A percentile compares a stretch with the other conserved stretches of the same genome.
phyloP scores from a whole-genome alignment of 331 rosid species.

The Stylosanthes scabra region DNA sequence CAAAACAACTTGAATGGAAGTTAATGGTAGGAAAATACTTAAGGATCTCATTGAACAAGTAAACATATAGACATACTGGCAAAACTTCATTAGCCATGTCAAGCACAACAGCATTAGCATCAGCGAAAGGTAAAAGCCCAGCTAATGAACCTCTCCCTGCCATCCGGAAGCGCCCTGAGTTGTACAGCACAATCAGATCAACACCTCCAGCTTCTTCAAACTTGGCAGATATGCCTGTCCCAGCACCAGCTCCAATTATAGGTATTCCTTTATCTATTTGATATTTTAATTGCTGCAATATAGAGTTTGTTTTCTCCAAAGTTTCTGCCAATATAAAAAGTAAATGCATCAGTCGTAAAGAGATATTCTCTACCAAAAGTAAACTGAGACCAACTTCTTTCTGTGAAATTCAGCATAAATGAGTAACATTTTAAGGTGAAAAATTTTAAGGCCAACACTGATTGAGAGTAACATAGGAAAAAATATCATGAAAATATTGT shows the following conservation, averaged over 20 bases:
- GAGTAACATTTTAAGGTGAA: slow-evolving; percentile 3
- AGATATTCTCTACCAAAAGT: slow-evolving; percentile 7
- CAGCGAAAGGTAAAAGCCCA: slow-evolving; percentile 88
- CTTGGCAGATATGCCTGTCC: slow-evolving; percentile 97
- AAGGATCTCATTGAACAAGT: slow-evolving; percentile 29
- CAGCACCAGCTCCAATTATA: slow-evolving; percentile 93
- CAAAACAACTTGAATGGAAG: slow-evolving; percentile 33
- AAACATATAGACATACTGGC: slow-evolving; percentile 64
- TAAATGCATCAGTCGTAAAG: slow-evolving; percentile 18
- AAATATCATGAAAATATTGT: neutral
- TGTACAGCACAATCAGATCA: slow-evolving; percentile 86
- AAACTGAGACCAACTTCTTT: slow-evolving; percentile 4
- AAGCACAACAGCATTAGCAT: slow-evolving; percentile 92
- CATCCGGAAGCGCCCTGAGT: slow-evolving; percentile 97
- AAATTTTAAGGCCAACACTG: slow-evolving; percentile 24
- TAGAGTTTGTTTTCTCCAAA: slow-evolving; percentile 62
- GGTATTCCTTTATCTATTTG: slow-evolving; percentile 74
- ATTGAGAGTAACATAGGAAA: slow-evolving; percentile 13
- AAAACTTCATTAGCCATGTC: slow-evolving; percentile 97
- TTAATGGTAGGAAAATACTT: slow-evolving; percentile 18
- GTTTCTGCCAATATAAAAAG: slow-evolving; percentile 61
- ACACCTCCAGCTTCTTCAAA: slow-evolving; percentile 96
- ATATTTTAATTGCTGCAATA: slow-evolving; percentile 74
- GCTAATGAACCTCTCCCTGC: slow-evolving; percentile 97
- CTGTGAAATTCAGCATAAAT: neutral